Base-by-base conservation (phyloP, 768 basidiomycete species). In the Rhodotorula toruloides region DNA sequence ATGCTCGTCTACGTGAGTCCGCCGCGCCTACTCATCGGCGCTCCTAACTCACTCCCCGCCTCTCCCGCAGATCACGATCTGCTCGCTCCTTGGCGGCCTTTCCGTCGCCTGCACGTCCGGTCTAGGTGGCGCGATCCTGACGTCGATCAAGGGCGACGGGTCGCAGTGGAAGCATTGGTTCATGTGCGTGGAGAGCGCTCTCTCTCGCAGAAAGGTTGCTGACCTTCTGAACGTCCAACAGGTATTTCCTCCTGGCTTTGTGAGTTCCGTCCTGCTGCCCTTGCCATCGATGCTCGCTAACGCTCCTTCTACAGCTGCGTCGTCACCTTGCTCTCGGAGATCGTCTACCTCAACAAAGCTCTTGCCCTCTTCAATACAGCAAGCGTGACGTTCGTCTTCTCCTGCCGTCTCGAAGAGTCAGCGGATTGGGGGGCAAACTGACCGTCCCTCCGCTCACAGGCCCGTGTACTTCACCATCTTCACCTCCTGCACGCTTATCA, bases 41-140 rank as follows among this genome's bases (percentile, higher is more conserved):
- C 46, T 47, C 19, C 10, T 47, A 9, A 11, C 9, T 13, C 13
- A 37, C 10, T 19, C 13, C 17, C 36, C 27, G 7, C 7, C 36
- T 29, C 19, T 19, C 6, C 59, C 37, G 76, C 94, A 77, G n/a
- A 93, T 98, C 70, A 81, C 83, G 47, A 89, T 99, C 50, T 99
- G 96, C 78, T 90, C 88, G 69, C 86, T 97, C 83, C 97, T 99
- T 75, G 96, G 96, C 25, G 96, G 96, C 0, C 87, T 94, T 54
- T 89, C 87, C 63, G 91, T 94, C 71, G 90, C 88, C 73, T 93
- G 94, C 60, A 94, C 93, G 21, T 92, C 91, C 39, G 94, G 96
- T 40, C 83, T 97, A 43, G 92, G 96, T 50, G 81, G 90, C 48
- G 87, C 91, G 29, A 96, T 98, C 73, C 87, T 99, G 34, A 86